Conservation (phyloP, 805 yeast genomes). For the Yarrowia yakushimensis region DNA sequence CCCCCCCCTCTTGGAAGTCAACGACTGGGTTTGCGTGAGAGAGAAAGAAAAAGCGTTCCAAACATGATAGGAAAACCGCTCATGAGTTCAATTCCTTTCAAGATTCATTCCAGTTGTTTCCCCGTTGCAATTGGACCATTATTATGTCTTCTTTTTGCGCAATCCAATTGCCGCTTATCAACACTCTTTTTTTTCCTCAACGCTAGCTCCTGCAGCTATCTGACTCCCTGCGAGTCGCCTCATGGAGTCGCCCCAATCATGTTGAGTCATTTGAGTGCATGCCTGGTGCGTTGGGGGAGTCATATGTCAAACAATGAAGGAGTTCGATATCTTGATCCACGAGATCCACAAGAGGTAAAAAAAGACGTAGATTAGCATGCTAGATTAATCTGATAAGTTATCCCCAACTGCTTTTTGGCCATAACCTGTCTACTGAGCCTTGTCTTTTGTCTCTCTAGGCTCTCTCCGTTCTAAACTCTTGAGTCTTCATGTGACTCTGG, state of each 20-base stretch:
- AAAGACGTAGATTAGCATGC: background rate
- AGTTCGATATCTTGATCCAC: background rate
- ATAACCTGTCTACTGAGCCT: background rate
- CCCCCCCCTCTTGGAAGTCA: background rate
- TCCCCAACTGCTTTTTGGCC: too few relatives aligned
- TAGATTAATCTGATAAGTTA: background rate
- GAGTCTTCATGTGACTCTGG: background rate
- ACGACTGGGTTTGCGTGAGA: constrained; percentile 4
- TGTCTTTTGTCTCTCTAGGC: background rate
- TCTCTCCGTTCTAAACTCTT: background rate
- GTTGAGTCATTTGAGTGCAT: constrained; percentile 12
- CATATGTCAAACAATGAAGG: background rate
- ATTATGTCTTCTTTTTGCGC: background rate
- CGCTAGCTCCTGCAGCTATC: background rate
- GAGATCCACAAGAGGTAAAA: background rate
- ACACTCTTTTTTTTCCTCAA: background rate
- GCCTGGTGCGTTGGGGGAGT: constrained; percentile 6
- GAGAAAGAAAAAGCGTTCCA: background rate
- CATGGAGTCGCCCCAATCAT: constrained; percentile 8
- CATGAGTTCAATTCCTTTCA: background rate
- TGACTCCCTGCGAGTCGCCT: constrained; percentile 6
- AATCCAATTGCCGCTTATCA: background rate
- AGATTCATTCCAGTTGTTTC: background rate
- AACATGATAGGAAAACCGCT: background rate
- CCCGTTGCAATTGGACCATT: background rate